Base-by-base conservation (phyloP, 2,329 filamentous ascomycete species). In the Fusarium subglutinans region DNA sequence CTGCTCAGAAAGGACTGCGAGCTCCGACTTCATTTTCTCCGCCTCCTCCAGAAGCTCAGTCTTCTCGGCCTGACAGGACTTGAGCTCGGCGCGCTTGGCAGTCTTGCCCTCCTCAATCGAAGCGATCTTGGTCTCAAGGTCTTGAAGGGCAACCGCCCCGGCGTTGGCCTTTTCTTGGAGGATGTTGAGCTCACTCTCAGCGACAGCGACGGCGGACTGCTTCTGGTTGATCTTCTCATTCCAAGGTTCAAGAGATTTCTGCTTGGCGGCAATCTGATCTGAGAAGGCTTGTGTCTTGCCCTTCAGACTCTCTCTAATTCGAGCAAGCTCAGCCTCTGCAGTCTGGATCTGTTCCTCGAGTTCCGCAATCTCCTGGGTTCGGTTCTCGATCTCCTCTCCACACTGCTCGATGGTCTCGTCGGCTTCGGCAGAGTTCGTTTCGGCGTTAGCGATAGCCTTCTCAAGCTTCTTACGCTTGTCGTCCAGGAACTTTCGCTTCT, bases 201-300 rank as follows among this genome's bases (percentile, higher is more conserved):
- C 95, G 17, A 99, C 95, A 8, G 96, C 96, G 75, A 98, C 97
- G 8, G 93, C 91, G 1, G 95, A 98, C 79, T 96, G 93, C 82
- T 98, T 98, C 80, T 98, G 93, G 82, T 96, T 98, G 84, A 99
- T 96, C 84, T 96, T 98, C 75, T 95, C 95, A 76, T 93, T 95
- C 96, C 96, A 99, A 0, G 96, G 96, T 83, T 98, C 96, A 17
- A 99, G 87, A 2, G 94, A 92, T 83, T 97, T 98, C 80, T 99
- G 96, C 84, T 98, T 98, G 9, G 88, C 88, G 0, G 95, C 91
- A 76, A 99, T 98, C 79, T 98, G 89, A 77, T 99, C 95, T 0
- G 96, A 98, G 70, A 98, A 93, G 12, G 91, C 93, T 81, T 98
- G 95, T 0, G 96, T 99, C 84, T 99, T 99, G 78, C 96, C 96